Conservation (phyloP, 208 protist species). For the Herpetomonas samuelpessoai region DNA sequence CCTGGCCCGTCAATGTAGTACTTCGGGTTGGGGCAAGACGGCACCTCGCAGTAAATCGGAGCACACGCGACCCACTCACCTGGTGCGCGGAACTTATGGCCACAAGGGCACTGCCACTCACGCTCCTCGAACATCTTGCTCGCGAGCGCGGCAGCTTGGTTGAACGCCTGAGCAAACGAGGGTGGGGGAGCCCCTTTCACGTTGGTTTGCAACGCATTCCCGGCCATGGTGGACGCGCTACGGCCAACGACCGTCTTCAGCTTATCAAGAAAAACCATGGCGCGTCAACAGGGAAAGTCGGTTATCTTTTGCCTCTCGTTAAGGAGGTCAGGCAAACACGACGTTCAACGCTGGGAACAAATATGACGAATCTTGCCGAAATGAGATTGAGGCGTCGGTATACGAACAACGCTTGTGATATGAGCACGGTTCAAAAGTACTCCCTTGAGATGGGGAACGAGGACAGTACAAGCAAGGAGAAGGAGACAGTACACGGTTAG, state of each 20-base stretch:
- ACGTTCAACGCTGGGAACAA: no score
- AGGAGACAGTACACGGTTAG: no score
- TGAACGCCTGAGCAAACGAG: slow-evolving; percentile 48
- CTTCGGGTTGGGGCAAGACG: slow-evolving; percentile 87
- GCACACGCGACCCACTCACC: slow-evolving; percentile 84
- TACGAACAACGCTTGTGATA: no score
- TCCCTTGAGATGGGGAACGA: no score
- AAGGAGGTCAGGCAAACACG: no score
- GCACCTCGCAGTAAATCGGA: slow-evolving; percentile 87
- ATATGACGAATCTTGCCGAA: no score
- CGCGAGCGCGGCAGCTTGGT: slow-evolving; percentile 54
- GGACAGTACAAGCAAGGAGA: no score
- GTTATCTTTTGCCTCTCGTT: not conserved
- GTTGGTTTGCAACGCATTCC: slow-evolving; percentile 42
- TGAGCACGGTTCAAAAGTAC: no score
- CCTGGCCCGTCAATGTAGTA: slow-evolving; percentile 88
- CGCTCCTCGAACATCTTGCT: slow-evolving; percentile 73
- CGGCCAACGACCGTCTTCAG: slow-evolving; percentile 78
- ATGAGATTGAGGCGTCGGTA: no score
- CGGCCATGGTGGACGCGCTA: slow-evolving; percentile 29
- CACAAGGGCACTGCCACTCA: slow-evolving; percentile 90
- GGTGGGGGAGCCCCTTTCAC: slow-evolving; percentile 30
- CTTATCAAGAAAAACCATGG: slow-evolving; percentile 65
- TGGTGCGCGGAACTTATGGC: slow-evolving; percentile 80
- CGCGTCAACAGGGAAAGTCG: no score